These are phyloP conservation scores for Dalbergia oliveri DNA, from an alignment of 306 rosid species.

Conservation along the genomic window DNA sequence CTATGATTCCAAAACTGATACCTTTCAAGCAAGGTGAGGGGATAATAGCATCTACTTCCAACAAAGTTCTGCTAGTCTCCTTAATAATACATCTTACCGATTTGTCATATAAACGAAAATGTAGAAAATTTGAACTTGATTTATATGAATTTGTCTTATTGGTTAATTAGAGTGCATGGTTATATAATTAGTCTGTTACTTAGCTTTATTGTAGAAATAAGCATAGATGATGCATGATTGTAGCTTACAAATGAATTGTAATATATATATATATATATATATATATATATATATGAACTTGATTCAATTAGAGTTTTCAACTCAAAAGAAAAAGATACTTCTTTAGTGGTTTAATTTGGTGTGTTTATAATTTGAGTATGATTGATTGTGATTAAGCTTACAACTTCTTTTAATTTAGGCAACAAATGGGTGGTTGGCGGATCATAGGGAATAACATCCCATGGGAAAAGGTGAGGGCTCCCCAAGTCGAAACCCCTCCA, in stretches of 20 bases:
- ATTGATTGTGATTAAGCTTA: not conserved
- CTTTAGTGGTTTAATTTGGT: not conserved
- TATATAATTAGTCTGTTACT: too few relatives aligned
- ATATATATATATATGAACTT: too few relatives aligned
- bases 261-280: too few relatives aligned
- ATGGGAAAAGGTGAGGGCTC: constrained; percentile 66
- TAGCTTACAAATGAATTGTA: too few relatives aligned
- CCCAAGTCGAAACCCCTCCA: constrained; percentile 58
- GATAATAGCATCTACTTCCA: not conserved
- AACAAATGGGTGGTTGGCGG: constrained; percentile 55
- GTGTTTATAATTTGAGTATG: not conserved
- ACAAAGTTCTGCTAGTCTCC: not conserved
- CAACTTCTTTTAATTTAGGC: constrained; percentile 46
- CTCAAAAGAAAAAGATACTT: too few relatives aligned
- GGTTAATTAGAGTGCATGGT: too few relatives aligned
- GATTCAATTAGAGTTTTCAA: too few relatives aligned
- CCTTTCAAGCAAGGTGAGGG: constrained; percentile 75
- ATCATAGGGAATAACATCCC: constrained; percentile 51
- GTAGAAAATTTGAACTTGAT: not conserved
- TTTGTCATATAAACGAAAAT: not conserved
- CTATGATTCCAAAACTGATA: constrained; percentile 59
- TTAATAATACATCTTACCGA: not conserved
- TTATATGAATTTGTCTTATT: too few relatives aligned
- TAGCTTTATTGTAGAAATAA: too few relatives aligned
- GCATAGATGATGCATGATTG: too few relatives aligned